Percentiles rank a stretch among this genome's conserved stretches.
Evolutionary conservation across 2,329 filamentous ascomycete species (phyloP).

Genomic region (Tolypocladium sp.): DNA sequence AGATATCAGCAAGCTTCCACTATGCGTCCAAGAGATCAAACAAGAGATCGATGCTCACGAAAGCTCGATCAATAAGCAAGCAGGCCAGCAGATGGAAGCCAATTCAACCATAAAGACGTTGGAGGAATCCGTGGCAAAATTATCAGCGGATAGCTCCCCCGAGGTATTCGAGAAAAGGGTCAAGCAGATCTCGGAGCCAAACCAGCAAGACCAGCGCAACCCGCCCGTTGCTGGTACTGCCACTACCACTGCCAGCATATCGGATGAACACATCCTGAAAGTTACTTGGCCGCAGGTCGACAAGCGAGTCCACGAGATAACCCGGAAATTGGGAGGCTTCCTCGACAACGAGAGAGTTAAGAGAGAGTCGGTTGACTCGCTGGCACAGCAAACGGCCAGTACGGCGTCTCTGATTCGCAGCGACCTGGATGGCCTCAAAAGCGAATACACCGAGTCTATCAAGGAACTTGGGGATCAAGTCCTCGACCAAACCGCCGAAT

Average conservation of each 20-base stretch:
- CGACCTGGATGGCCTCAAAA: conserved; percentile 1
- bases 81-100: not conserved
- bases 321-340: conserved; percentile 6
- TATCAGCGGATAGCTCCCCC: not conserved
- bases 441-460: not conserved
- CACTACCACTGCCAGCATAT: not conserved
- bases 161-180: not conserved
- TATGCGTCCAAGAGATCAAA: not conserved
- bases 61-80: not conserved
- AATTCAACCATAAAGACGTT: not conserved
- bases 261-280: conserved; percentile 4
- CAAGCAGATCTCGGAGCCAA: not conserved
- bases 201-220: not conserved
- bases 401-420: not conserved
- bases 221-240: not conserved
- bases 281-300: not conserved
- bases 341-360: conserved; percentile 11
- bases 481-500: not conserved
- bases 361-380: conserved; percentile 1
- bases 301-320: conserved; percentile 1
- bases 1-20: not conserved
- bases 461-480: not conserved
- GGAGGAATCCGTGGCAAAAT: not conserved
- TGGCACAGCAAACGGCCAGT: conserved; percentile 4
- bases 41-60: not conserved